Conservation (phyloP, 345 rosid species). For the Excoecaria agallocha region DNA sequence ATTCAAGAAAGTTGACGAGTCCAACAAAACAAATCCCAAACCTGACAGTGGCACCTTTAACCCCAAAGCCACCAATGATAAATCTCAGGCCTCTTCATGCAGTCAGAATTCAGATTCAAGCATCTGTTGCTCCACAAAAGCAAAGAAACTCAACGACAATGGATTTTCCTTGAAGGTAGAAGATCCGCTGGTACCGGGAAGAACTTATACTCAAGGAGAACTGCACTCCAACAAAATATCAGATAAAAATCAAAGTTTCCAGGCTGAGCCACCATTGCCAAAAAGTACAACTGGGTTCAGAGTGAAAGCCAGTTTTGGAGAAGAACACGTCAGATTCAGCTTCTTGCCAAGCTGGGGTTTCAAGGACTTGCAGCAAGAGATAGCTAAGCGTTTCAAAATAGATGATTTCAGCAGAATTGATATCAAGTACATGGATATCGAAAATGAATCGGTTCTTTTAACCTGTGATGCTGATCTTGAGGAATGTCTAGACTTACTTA, state of each 20-base stretch:
- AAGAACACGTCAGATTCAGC: constrained; percentile 41
- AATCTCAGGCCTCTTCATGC: constrained; percentile 61
- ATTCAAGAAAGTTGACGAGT: constrained; percentile 24
- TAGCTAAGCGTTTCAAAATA: constrained; percentile 29
- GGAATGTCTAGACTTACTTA: constrained; percentile 72
- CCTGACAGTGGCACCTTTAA: constrained; percentile 33
- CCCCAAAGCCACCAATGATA: constrained; percentile 38
- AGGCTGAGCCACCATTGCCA: constrained; percentile 34
- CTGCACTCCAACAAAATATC: constrained; percentile 50
- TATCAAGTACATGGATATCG: constrained; percentile 30
- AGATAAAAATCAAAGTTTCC: constrained; percentile 31
- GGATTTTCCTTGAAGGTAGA: constrained; percentile 38
- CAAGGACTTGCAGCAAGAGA: constrained; percentile 29
- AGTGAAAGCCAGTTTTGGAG: constrained; percentile 66
- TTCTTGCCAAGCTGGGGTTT: constrained; percentile 28
- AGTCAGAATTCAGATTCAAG: constrained; percentile 71
- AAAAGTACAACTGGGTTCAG: constrained; percentile 24
- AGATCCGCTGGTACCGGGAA: neutral
- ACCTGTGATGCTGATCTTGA: constrained; percentile 49
- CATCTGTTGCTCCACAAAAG: constrained; percentile 53
- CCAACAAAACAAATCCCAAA: constrained; percentile 34
- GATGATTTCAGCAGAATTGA: constrained; percentile 20
- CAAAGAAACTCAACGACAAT: constrained; percentile 37
- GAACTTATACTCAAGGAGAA: constrained; percentile 17
- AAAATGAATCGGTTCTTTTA: constrained; percentile 30